Evolutionary conservation across 1,284 basidiomycete species (phyloP).

Genomic region (Ustilago sp.): DNA sequence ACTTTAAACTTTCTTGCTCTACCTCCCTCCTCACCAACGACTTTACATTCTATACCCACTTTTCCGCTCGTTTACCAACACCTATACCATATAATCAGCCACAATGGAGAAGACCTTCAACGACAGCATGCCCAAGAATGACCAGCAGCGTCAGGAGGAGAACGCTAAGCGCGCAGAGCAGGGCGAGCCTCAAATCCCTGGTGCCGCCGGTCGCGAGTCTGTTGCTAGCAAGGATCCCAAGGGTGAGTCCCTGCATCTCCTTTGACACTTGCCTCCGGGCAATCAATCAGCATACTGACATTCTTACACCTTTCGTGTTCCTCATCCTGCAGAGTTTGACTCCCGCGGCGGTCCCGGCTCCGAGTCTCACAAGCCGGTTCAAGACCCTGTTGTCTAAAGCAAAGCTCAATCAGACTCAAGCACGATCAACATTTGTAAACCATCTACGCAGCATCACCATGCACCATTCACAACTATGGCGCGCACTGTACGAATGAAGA

Average conservation of each 20-base stretch:
- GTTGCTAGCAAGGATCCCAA: constrained; percentile 52
- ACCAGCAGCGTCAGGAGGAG: constrained; percentile 44
- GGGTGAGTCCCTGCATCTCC: constrained; percentile 24
- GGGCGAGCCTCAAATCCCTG: constrained; percentile 52
- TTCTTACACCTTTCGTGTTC: background rate
- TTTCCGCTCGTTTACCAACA: background rate
- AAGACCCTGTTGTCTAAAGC: constrained; percentile 48
- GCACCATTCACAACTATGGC: background rate
- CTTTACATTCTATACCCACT: background rate
- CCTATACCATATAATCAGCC: background rate
- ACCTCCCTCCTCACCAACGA: background rate
- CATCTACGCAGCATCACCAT: constrained; percentile 4
- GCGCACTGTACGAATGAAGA: constrained; percentile 13
- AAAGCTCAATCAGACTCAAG: too few relatives aligned
- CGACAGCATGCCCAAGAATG: constrained; percentile 36
- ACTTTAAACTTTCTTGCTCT: too few relatives aligned
- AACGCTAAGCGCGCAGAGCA: constrained; percentile 45
- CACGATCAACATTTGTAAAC: background rate
- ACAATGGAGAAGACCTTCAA: constrained; percentile 59
- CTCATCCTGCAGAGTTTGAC: constrained; percentile 44
- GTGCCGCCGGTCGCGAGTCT: constrained; percentile 48
- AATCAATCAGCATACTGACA: constrained; percentile 2
- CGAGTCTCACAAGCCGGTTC: constrained; percentile 50
- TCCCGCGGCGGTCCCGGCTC: constrained; percentile 54
- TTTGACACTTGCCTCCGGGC: background rate